Base-by-base conservation (phyloP, 169 alveolate genomes). In the Plasmodium vinckei region DNA sequence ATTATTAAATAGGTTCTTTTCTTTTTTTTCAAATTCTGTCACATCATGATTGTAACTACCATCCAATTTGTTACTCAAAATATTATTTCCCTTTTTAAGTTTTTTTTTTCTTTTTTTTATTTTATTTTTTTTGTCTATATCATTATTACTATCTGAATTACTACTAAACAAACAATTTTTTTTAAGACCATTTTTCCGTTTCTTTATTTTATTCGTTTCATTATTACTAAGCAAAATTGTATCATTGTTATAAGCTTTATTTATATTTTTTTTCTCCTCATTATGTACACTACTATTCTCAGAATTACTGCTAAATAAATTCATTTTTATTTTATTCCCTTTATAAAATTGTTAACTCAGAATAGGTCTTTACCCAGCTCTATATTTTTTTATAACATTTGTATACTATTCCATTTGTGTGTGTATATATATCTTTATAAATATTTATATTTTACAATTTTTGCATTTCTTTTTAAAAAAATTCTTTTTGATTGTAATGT, bases 1-100 rank as follows among this genome's bases (percentile, higher is more conserved):
- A 17, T 5, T 69, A 25, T 63, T 47, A 23, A 9, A 13, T 3
- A 17, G 33, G 12, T 56, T 33, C n/a, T 0, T 72, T 10, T 9
- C 49, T 51, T 72, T 60, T 60, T 17, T 69, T 60, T 19, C 27
- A 15, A 53, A 21, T 1, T 53, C 39, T 9, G 10, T 6, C 49
- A 9, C 46, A 39, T 49, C n/a, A 3, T 19, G 56, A 59, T 44
- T 17, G n/a, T 27, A 5, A 2, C 64, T 49, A 9, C 19, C 21
- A 23, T 19, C 87, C 9, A 54, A 54, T 25, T 10, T 72, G 49
- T 53, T 73, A 5, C 65, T 49, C 17, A 71, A 15, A n/a, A 71
- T 5, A 17, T 60, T 49, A 9, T 53, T 73, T 15, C 88, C 64
- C 23, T 15, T 61, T 25, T 61, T 75, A 5, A 19, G 27, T 10